Base-by-base conservation (phyloP, 345 rosid genomes). In the Gossypium turneri region DNA sequence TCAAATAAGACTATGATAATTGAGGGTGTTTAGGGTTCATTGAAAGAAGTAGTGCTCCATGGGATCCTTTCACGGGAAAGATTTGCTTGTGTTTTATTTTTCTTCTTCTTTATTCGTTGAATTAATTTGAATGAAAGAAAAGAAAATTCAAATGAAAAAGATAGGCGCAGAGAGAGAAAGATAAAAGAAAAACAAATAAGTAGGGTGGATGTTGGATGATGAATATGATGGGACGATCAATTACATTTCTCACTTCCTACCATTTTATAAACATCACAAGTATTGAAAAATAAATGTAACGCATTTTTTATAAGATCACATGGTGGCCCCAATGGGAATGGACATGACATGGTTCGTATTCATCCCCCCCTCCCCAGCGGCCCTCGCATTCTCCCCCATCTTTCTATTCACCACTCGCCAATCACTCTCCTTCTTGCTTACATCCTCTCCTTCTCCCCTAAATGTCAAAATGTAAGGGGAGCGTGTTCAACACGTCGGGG, bases 261-360 rank as follows among this genome's bases (percentile, higher is more conserved):
- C 34, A 34, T 62, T 34, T 61, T 61, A 29, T 29, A 29, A 16
- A 62, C 6, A 29, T 24, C 1, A 6, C 12, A 15, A 15, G 11
- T 19, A 8, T 7, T 19, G 4, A 9, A 19, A 56, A 19, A 9
- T 56, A 7, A 50, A 19, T 9, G 12, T 20, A 52, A 52, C 2
- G 20, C 6, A 1, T 34, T 34, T 48, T 48, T 2, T 48, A 53
- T n/a, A 53, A 68, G 63, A 66, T 72, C 75, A 81, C 81, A 67
- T 66, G 79, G 84, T 78, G 84, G 84, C 77, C 79, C 84, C 77
- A 1, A 56, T 8, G 45, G 79, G 77, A 1, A 63, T 4, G 45
- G 81, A 81, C 65, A 61, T 67, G 79, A 68, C 77, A 64, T 75
- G 70, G 27, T 66, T 70, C 62, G 70, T 50, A 73, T 79, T 81